Percentiles rank a stretch among this genome's conserved stretches.
Conservation (phyloP, 1,284 basidiomycete genomes). For the Mycena citricolor region DNA sequence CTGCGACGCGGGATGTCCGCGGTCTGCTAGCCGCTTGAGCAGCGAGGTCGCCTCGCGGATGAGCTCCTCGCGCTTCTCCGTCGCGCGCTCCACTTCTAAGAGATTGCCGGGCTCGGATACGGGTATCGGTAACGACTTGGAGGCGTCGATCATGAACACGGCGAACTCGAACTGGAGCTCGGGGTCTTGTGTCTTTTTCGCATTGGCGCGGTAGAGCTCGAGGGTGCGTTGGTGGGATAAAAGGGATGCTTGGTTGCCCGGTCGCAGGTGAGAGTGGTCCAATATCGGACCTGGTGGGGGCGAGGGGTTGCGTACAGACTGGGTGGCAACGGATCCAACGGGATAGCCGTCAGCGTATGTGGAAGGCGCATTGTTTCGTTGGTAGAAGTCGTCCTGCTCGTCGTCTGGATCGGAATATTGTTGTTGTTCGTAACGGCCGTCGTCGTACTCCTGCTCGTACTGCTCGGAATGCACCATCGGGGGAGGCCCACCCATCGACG, state of each 20-base stretch:
- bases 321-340: constrained; percentile 38
- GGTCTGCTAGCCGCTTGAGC: constrained; percentile 88
- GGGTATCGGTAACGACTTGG: constrained; percentile 82
- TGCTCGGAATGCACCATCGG: constrained; percentile 5
- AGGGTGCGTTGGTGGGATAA: constrained; percentile 94
- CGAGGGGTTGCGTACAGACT: constrained; percentile 50
- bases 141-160: constrained; percentile 97
- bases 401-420: constrained; percentile 20
- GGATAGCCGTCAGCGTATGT: constrained; percentile 26
- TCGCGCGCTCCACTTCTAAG: constrained; percentile 76
- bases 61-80: constrained; percentile 83
- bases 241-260: constrained; percentile 89
- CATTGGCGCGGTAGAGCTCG: constrained; percentile 95
- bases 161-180: constrained; percentile 98
- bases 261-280: constrained; percentile 92
- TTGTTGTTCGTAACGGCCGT: constrained; percentile 24
- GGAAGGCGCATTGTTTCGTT: constrained; percentile 13
- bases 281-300: constrained; percentile 69
- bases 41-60: constrained; percentile 84
- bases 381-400: constrained; percentile 22
- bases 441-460: constrained; percentile 11
- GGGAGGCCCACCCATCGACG: no score
- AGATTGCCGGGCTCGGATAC: constrained; percentile 64
- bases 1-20: constrained; percentile 92
- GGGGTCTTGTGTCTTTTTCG: constrained; percentile 98